Evolutionary conservation across 495 filamentous ascomycete genomes (phyloP), one percentile per base, ranked within the genome.

Genomic region (Tuber brumale): DNA sequence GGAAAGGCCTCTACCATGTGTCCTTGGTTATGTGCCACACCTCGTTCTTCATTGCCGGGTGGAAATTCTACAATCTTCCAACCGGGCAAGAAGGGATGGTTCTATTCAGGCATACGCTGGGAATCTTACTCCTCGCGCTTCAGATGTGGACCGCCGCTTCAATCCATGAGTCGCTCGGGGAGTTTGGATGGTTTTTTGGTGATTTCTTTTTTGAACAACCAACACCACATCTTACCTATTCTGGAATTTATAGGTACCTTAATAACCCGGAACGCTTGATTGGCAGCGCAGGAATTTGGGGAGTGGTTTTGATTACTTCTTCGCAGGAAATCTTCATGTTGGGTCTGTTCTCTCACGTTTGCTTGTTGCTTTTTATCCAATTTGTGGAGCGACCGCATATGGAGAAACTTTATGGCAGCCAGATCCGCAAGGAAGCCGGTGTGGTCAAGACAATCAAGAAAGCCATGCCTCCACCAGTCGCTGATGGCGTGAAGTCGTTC

Each of bases 101-200:
- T 8, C 87, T 97, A 42, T 89, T 98, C 78, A 91, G 93, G 77
- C 96, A 99, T 81, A 91, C 97, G 21, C 80, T 97, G 45, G 95
- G 95, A 42, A 85, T 87, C 48, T 90, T 93, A 76, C 86, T 98
- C 75, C 89, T 97, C 73, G 89, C 92, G 21, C 87, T 99, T 70
- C 95, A 99, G 82, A 85, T 95, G 18, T 99, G 96, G 96, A 97
- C 95, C 6, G 91, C 92, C 7, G 85, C 92, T 76, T 97, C 94
- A 83, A 96, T 98, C 76, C 97, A 97, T 85, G 94, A 97, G 23
- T 97, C 95, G 8, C 90, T 98, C 3, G 95, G 95, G 69, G 95
- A 99, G 82, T 98, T 97, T 82, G 96, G 96, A 79, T 99, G 96
- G 95, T 99, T 98, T 87, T 99, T 93, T 81, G 95, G 95, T 19